Evolutionary conservation across 495 filamentous ascomycete species (phyloP).

Genomic region (Oidiodendron maius): DNA sequence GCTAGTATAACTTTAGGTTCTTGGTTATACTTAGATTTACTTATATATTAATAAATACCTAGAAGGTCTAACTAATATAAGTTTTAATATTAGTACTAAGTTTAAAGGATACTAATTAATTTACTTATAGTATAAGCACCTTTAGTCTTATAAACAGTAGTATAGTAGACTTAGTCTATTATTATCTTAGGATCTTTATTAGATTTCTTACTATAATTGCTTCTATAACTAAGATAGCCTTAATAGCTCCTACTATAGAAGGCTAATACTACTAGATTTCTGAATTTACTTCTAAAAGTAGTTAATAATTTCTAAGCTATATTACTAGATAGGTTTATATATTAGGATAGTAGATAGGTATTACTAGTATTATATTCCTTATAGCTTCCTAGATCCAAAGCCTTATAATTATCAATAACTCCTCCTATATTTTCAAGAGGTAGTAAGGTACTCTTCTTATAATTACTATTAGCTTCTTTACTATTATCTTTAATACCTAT

Average conservation of each 20-base stretch:
- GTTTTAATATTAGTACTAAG: constrained; percentile 1
- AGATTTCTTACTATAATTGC: constrained; percentile 25
- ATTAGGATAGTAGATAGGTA: constrained; percentile 35
- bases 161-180: constrained; percentile 27
- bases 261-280: too few species aligned
- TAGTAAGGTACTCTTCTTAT: constrained; percentile 43
- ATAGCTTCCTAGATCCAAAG: constrained; percentile 38
- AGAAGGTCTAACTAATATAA: constrained; percentile 15
- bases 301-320: constrained; percentile 40
- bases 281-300: constrained; percentile 35
- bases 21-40: constrained; percentile 19
- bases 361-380: constrained; percentile 30
- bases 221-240: constrained; percentile 27
- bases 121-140: constrained; percentile 9
- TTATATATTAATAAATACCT: constrained; percentile 19
- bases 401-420: constrained; percentile 32
- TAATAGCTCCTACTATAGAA: constrained; percentile 36
- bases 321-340: constrained; percentile 50
- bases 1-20: constrained; percentile 16
- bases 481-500: constrained; percentile 31
- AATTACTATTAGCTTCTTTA: constrained; percentile 26
- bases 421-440: constrained; percentile 25
- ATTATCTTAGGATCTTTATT: constrained; percentile 23
- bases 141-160: constrained; percentile 27
- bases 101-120: not conserved